Percentiles rank a stretch among this genome's conserved stretches.
Evolutionary conservation across 306 rosid species (phyloP).

Genomic region (Lathyrus sativus): DNA sequence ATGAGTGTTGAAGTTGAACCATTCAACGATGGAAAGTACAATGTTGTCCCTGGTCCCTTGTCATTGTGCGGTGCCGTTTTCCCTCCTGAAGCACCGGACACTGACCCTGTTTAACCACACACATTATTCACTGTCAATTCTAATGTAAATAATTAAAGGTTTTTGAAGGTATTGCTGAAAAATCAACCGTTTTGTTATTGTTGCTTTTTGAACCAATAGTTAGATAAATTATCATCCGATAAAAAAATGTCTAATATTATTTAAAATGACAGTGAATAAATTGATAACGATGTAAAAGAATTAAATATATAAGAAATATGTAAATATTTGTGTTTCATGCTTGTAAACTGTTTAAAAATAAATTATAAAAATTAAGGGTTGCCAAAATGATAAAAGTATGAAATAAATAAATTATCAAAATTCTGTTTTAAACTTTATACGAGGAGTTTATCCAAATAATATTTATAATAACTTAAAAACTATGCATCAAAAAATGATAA

Average conservation of each 20-base stretch:
- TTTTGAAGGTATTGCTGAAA: not conserved
- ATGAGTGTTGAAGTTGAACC: conserved; percentile 23
- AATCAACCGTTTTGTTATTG: not conserved
- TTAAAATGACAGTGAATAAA: not conserved
- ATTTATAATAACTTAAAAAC: not conserved
- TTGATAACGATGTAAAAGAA: not conserved
- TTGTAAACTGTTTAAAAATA: too few relatives aligned
- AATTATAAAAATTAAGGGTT: too few relatives aligned
- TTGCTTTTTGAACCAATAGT: not conserved
- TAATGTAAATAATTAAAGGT: not conserved
- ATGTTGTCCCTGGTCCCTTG: not conserved
- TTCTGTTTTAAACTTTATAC: not conserved
- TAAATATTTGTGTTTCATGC: too few relatives aligned
- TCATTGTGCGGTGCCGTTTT: not conserved
- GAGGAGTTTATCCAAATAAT: not conserved
- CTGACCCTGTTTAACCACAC: conserved; percentile 10
- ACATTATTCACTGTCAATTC: not conserved
- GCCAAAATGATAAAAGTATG: too few relatives aligned
- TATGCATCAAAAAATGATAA: too few relatives aligned
- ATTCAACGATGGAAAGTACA: conserved; percentile 20
- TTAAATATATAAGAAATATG: too few relatives aligned
- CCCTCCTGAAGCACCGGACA: not conserved
- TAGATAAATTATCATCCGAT: not conserved
- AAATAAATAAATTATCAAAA: too few relatives aligned
- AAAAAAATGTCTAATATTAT: not conserved